A percentile compares a stretch with the other conserved stretches of the same genome.
phyloP scores from a whole-genome alignment of 345 rosid genomes.

The Gossypium longicalyx region DNA sequence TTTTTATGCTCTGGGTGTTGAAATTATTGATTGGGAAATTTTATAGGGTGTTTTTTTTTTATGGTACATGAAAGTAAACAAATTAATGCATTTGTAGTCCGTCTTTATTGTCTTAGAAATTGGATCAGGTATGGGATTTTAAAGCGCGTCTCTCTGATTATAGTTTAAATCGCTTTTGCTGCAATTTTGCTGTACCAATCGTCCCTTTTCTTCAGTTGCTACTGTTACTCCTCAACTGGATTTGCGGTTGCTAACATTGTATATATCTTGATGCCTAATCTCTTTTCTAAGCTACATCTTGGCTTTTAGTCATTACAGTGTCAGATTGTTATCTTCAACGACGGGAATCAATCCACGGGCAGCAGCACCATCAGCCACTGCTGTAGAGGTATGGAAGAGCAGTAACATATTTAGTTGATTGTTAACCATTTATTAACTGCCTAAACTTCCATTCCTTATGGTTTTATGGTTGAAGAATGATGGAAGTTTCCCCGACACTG shows the following conservation, averaged over 20 bases:
- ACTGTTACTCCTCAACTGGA: neutral
- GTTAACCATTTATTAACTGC: neutral
- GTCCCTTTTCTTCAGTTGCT: neutral
- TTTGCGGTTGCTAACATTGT: neutral
- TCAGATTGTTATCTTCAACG: constrained; percentile 48
- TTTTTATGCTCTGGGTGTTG: neutral
- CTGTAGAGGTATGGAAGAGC: constrained; percentile 60
- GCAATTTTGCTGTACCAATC: neutral
- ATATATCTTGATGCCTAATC: neutral
- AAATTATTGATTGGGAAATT: neutral
- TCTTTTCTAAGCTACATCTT: neutral
- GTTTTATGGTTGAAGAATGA: constrained; percentile 28
- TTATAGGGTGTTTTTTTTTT: neutral
- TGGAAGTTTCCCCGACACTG: constrained; percentile 53
- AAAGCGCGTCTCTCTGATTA: neutral
- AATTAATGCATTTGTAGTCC: neutral
- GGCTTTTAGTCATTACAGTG: neutral
- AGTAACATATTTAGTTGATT: constrained; percentile 2
- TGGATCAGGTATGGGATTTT: neutral
- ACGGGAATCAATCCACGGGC: constrained; percentile 39
- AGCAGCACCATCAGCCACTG: constrained; percentile 62
- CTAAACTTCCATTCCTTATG: constrained; percentile 10
- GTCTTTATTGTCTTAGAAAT: neutral
- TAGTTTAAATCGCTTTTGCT: constrained; percentile 24
- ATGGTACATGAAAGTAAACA: neutral